Evolutionary conservation across 1,284 basidiomycete genomes (phyloP).

Genomic region (Singerocomus rubriflavus): DNA sequence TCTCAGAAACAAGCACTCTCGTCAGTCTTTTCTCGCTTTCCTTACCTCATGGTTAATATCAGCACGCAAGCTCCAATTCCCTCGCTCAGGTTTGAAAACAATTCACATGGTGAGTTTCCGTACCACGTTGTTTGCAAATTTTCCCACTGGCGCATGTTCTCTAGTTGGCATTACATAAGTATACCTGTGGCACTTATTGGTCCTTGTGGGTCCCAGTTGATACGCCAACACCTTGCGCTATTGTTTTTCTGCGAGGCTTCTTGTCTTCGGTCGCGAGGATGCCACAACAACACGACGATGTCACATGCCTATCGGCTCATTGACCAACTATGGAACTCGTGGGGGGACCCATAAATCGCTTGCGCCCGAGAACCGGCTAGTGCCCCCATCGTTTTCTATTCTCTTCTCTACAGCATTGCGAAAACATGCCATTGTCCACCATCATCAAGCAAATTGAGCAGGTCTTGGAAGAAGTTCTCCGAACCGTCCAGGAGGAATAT

Average conservation of each 20-base stretch:
- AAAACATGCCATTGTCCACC: slow-evolving; percentile 14
- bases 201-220: slow-evolving; percentile 20
- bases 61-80: too few species aligned
- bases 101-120: too few species aligned
- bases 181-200: slow-evolving; percentile 7
- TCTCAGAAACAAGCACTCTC: too few species aligned
- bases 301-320: not conserved
- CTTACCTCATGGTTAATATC: too few species aligned
- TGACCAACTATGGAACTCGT: slow-evolving; percentile 1
- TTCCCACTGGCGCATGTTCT: too few species aligned
- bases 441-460: not conserved
- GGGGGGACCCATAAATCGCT: slow-evolving; percentile 18
- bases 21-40: too few species aligned
- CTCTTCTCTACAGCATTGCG: not conserved
- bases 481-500: not conserved
- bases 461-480: slow-evolving; percentile 10
- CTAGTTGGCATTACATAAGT: too few species aligned
- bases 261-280: slow-evolving; percentile 22
- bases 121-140: too few species aligned
- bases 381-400: not conserved
- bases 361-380: not conserved
- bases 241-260: slow-evolving; percentile 12
- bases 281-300: slow-evolving; percentile 3
- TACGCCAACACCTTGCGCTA: slow-evolving; percentile 4
- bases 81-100: too few species aligned